Evolutionary conservation across 345 rosid species (phyloP), one percentile per base, ranked within the genome.

Genomic region (Capsella bursapastoris): DNA sequence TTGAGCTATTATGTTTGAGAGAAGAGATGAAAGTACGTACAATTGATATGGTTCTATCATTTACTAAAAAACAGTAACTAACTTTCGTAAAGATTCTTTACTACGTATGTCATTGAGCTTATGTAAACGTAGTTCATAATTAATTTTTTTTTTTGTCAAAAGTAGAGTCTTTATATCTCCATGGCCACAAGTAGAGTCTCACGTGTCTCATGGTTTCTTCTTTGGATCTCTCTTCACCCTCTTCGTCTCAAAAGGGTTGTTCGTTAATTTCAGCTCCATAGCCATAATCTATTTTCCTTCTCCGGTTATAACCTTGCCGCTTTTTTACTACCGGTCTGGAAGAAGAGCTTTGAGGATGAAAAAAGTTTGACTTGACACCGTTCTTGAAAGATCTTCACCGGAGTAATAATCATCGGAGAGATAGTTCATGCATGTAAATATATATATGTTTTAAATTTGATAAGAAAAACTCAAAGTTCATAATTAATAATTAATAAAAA

Each of bases 291-390:
- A 22, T 51, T 27, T 2, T 1, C 41, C 48, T 22, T 32, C 41
- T 69, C 70, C 70, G 78, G 72, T 81, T 37, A 79, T 65, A 9
- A 66, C 66, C 55, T 84, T 79, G 44, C 58, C 74, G 37, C 34
- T 66, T 8, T 66, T 83, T 56, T 64, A 78, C 68, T 78, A 79
- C 50, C 78, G 72, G 86, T 64, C 69, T 8, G 79, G 64, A 62
- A 69, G 75, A 70, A 83, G 80, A 69, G 72, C 78, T 27, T 73
- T 86, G 61, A 50, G 81, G 35, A 38, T 51, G 41, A 81, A 77
- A 8, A 22, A 48, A 81, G 18, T 85, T 86, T 56, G 91, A 90
- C 78, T 83, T 90, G 83, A 38, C 85, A 2, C 93, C 89, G 3
- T 89, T 87, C 73, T 53, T 80, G 48, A 67, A 27, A 10, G 80